Conservation (phyloP, 805 yeast species). For the Candida corydali region DNA sequence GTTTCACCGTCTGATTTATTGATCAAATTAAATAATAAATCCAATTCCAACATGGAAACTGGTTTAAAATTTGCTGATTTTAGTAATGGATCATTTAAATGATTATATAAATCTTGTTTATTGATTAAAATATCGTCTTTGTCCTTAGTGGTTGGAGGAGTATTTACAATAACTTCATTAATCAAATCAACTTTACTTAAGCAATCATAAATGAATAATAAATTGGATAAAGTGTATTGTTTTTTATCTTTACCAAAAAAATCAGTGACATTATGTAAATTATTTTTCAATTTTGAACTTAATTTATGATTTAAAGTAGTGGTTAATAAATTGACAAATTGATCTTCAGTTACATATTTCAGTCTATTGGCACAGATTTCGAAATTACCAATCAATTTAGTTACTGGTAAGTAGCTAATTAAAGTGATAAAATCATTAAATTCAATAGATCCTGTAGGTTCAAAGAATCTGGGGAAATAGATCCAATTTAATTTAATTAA, state of each 20-base stretch:
- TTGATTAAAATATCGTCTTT: constrained; percentile 39
- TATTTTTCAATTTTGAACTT: constrained; percentile 32
- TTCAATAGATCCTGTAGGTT: constrained; percentile 34
- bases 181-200: constrained; percentile 40
- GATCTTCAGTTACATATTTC: constrained; percentile 26
- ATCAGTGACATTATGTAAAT: constrained; percentile 30
- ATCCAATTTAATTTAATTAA: constrained; percentile 40
- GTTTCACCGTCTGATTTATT: constrained; percentile 31
- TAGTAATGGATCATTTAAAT: constrained; percentile 40
- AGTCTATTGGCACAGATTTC: constrained; percentile 32
- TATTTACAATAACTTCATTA: constrained; percentile 43
- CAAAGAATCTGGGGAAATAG: constrained; percentile 36
- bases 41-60: constrained; percentile 34
- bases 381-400: constrained; percentile 41
- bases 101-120: constrained; percentile 36
- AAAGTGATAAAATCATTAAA: constrained; percentile 37
- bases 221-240: constrained; percentile 33
- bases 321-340: constrained; percentile 28
- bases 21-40: constrained; percentile 38
- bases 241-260: constrained; percentile 24
- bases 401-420: constrained; percentile 41
- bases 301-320: constrained; percentile 40
- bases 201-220: constrained; percentile 36
- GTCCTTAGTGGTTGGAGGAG: constrained; percentile 40
- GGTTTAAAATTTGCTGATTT: constrained; percentile 42